These are phyloP conservation scores for Hysterangium stoloniferum DNA, from an alignment of 768 basidiomycete species.

Conservation along the genomic window DNA sequence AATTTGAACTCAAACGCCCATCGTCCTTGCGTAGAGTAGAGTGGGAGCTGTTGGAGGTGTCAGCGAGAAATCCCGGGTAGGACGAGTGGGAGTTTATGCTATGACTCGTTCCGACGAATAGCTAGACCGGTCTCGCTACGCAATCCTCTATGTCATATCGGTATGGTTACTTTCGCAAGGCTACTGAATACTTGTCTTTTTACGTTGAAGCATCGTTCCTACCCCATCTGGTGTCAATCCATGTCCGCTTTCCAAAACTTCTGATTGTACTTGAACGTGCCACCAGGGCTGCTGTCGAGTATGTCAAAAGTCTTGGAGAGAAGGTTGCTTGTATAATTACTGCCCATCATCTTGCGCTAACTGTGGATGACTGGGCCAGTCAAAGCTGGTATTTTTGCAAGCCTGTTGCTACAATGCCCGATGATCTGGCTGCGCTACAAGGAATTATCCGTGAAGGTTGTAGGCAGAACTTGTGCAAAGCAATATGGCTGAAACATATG, in stretches of 20 bases:
- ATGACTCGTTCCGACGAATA: no score
- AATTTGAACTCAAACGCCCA: neutral
- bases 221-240: conserved; percentile 76
- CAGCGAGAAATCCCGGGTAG: no score
- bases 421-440: conserved; percentile 77
- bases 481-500: no score
- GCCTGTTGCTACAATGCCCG: conserved; percentile 93
- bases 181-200: no score
- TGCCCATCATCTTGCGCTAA: conserved; percentile 89
- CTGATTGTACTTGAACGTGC: conserved; percentile 97
- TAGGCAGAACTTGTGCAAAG: neutral
- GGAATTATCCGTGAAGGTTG: conserved; percentile 72
- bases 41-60: conserved; percentile 7
- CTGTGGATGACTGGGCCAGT: conserved; percentile 94
- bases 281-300: conserved; percentile 87
- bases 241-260: conserved; percentile 75
- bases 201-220: conserved; percentile 91
- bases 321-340: conserved; percentile 97
- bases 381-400: conserved; percentile 97
- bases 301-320: conserved; percentile 65
- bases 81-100: no score
- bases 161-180: no score
- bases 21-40: conserved; percentile 7
- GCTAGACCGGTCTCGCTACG: no score
- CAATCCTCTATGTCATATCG: no score